Base-by-base conservation (phyloP, 768 basidiomycete genomes). In the Grammothele lineata region DNA sequence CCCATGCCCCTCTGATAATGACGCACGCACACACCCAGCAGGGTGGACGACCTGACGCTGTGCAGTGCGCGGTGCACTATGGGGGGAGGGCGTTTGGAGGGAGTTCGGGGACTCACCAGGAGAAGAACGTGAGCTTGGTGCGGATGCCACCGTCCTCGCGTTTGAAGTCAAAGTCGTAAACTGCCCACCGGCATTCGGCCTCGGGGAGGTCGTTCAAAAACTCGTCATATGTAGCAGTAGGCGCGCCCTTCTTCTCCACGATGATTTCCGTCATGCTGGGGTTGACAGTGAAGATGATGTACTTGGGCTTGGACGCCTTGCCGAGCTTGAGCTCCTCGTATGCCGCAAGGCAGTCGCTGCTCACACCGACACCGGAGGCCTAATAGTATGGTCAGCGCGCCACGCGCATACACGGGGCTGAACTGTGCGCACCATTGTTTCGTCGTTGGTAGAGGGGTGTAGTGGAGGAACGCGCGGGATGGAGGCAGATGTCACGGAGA, bases 151-250 rank as follows among this genome's bases (percentile, higher is more conserved):
- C 85, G 8, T 73, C 83, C 45, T 76, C 82, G 62, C 76, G 80
- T 70, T 85, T 77, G 59, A 76, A 97, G 57, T 89, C 84, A 53
- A 94, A 85, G 66, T 98, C 93, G 60, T 92, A 95, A 19, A 97
- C 77, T n/a, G 87, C 94, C 80, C 83, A 99, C 68, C 87, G 73
- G 61, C 87, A 89, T 51, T 85, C 78, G 23, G 58, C 58, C 62
- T 84, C 78, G 1, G 94, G 92, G 47, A 98, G 73, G 57, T 84
- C 79, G 1, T 30, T 63, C 40, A 91, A 35, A 64, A 98, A 97
- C 0, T 75, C 73, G 0, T 92, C 86, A 67, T 89, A 97, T 17
- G 73, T 62, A 15, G 41, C 32, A 1, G 46, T 14, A 4, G 63
- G 63, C 4, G 60, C 48, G 18, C 81, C 83, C 15, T 68, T 74